Percentiles rank a stretch among this genome's conserved stretches.
Evolutionary conservation across 2,329 filamentous ascomycete species (phyloP).

Genomic region (Trichoderma simmonsii): DNA sequence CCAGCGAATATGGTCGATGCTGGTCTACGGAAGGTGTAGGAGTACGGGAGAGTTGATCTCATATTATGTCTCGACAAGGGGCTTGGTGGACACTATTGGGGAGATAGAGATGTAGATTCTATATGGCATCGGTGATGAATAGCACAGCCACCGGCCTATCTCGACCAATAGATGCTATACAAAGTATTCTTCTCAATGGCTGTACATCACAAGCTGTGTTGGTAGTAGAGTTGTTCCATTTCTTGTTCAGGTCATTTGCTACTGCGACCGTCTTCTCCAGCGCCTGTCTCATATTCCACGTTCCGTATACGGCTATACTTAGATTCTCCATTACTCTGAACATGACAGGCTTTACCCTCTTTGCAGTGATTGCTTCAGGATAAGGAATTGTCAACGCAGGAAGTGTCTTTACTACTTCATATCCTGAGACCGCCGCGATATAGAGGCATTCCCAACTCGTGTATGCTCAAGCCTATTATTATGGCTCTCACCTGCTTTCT

Average conservation of each 20-base stretch:
- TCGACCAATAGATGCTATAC: not conserved
- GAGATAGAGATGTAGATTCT: not conserved
- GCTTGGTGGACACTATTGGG: not conserved
- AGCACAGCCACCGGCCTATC: not conserved
- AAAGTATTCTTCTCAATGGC: not conserved
- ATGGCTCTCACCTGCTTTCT: not conserved
- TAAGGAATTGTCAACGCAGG: not conserved
- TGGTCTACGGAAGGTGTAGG: not conserved
- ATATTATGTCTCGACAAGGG: not conserved
- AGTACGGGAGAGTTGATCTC: not conserved
- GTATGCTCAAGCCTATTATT: not conserved
- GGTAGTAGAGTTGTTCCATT: not conserved
- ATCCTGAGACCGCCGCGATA: not conserved
- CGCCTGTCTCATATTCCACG: not conserved
- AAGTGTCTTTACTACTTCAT: not conserved
- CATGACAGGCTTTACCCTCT: not conserved
- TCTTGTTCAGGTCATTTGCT: not conserved
- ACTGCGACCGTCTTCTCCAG: not conserved
- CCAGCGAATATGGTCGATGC: not conserved
- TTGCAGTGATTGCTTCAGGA: not conserved
- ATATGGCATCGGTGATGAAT: not conserved
- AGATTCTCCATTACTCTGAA: not conserved
- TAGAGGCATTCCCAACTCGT: not conserved
- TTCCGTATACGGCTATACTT: too few species aligned
- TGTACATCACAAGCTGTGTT: not conserved